A percentile compares a stretch with the other conserved stretches of the same genome.
These are phyloP conservation scores for Euphrasia arctica DNA, from an alignment of 305 asterid genomes.

Conservation along the genomic window DNA sequence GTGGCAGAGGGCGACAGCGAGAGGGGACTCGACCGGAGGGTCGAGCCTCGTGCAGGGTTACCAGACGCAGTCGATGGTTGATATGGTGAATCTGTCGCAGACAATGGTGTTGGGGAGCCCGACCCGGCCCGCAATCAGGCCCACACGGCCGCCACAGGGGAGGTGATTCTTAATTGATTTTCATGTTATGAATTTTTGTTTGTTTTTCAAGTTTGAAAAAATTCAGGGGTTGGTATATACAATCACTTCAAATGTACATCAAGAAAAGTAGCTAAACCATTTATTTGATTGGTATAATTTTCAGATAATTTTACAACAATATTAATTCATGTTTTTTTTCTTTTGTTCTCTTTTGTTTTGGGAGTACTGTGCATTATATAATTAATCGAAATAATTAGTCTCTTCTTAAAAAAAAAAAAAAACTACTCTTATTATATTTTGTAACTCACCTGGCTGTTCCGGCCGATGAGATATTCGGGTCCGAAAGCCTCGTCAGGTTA, in stretches of 20 bases:
- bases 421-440: too few relatives aligned
- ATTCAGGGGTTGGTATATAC: slow-evolving; percentile 11
- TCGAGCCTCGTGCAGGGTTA: slow-evolving; percentile 69
- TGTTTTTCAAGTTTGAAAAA: slow-evolving; percentile 7
- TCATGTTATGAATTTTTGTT: not conserved
- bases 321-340: too few relatives aligned
- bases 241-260: slow-evolving; percentile 43
- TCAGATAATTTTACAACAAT: not conserved
- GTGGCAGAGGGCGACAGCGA: slow-evolving; percentile 91
- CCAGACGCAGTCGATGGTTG: slow-evolving; percentile 88
- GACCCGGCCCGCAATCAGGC: slow-evolving; percentile 38
- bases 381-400: not conserved
- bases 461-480: not conserved
- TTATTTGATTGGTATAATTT: slow-evolving; percentile 16
- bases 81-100: slow-evolving; percentile 82
- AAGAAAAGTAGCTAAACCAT: slow-evolving; percentile 20
- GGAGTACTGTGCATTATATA: too few relatives aligned
- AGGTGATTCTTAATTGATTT: slow-evolving; percentile 39
- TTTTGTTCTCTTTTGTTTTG: too few relatives aligned
- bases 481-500: not conserved
- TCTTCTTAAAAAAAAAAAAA: too few relatives aligned
- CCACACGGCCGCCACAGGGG: slow-evolving; percentile 32
- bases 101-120: slow-evolving; percentile 51
- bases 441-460: too few relatives aligned
- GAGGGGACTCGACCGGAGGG: slow-evolving; percentile 74